Percentiles rank a stretch among this genome's conserved stretches.
These are phyloP conservation scores for Citrus trifoliata DNA, from an alignment of 345 rosid species.

Conservation along the genomic window DNA sequence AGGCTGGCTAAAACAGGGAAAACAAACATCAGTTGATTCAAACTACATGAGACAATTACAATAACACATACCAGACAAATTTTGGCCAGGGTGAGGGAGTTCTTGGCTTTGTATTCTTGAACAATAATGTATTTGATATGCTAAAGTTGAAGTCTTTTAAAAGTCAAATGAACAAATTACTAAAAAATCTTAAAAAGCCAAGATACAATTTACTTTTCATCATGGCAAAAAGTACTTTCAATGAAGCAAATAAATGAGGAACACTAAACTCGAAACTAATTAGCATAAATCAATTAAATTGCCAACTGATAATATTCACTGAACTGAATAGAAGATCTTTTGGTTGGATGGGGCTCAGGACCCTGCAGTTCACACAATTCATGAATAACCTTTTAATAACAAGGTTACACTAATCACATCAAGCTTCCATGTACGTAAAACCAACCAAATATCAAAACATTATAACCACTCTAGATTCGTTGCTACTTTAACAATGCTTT, in stretches of 20 bases:
- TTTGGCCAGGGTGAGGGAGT: not conserved
- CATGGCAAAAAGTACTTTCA: not conserved
- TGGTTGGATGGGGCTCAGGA: not conserved
- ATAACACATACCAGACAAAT: not conserved
- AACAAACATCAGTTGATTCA: not conserved
- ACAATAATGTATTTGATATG: not conserved
- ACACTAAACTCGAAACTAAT: not conserved
- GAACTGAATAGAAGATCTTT: no score
- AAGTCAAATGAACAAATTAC: not conserved
- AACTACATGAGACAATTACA: not conserved
- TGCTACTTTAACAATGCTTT: not conserved
- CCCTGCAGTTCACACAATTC: not conserved
- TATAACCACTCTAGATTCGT: not conserved
- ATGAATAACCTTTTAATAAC: not conserved
- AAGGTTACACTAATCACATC: not conserved
- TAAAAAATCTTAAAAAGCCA: slow-evolving; percentile 7
- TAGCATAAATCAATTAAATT: not conserved
- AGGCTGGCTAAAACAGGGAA: not conserved
- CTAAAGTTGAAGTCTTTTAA: not conserved
- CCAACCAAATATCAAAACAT: not conserved
- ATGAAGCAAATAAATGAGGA: not conserved
- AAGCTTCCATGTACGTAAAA: not conserved
- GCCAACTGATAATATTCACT: no score
- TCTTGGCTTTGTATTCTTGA: not conserved
- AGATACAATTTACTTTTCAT: not conserved